Conservation (phyloP, 169 alveolate species). For the Plasmodium cynomolgi region DNA sequence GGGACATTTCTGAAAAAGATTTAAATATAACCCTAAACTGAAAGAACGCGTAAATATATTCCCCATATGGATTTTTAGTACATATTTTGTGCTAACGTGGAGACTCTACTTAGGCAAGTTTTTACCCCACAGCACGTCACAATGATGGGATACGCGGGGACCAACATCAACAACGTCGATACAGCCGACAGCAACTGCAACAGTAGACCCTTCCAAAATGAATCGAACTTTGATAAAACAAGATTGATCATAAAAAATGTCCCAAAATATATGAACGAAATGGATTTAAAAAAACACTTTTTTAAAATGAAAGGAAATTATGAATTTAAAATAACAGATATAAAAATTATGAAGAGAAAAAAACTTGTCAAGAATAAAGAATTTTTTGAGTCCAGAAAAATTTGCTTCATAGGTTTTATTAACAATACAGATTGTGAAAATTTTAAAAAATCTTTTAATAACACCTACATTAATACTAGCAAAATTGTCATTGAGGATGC, state of each 20-base stretch:
- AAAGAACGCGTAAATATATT: neutral
- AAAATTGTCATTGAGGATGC: slow-evolving; percentile 90
- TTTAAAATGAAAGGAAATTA: slow-evolving; percentile 77
- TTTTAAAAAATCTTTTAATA: slow-evolving; percentile 88
- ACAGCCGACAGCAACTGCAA: neutral
- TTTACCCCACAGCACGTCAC: neutral
- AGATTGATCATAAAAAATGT: slow-evolving; percentile 86
- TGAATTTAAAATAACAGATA: slow-evolving; percentile 84
- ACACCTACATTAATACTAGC: slow-evolving; percentile 89
- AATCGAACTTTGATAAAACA: slow-evolving; percentile 45
- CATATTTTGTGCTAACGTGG: neutral
- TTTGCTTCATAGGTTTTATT: slow-evolving; percentile 91
- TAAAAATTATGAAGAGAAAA: slow-evolving; percentile 82
- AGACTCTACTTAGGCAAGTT: neutral
- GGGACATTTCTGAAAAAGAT: neutral
- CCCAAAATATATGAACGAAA: slow-evolving; percentile 84
- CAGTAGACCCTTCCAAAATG: slow-evolving; percentile 3
- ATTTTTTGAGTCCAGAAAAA: slow-evolving; percentile 82
- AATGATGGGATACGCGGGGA: neutral
- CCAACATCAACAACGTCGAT: neutral
- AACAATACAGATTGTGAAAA: slow-evolving; percentile 86
- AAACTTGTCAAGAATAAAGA: slow-evolving; percentile 63
- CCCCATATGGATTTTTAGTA: neutral
- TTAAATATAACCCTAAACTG: no score
- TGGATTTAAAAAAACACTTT: slow-evolving; percentile 84